Base-by-base conservation (phyloP, 257 asterid genomes). In the Verbascum thapsus region DNA sequence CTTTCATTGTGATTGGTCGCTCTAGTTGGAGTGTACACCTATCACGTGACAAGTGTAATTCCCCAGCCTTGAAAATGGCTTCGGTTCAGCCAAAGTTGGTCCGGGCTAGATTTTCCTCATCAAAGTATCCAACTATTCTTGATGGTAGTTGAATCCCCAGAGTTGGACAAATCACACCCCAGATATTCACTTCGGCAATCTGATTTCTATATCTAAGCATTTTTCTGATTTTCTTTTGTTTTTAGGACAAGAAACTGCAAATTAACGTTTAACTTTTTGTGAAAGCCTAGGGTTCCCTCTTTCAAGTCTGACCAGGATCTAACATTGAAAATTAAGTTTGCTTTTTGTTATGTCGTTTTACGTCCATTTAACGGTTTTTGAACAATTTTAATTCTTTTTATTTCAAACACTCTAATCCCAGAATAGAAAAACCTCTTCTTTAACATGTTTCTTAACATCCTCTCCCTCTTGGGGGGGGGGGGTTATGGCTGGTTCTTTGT, bases 241-340 rank as follows among this genome's bases (percentile, higher is more conserved):
- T 26, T 32, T 30, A 38, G 12, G 44, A 34, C 17, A 6, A 32
- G 47, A 53, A 58, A 41, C 19, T 48, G 11, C 47, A 38, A 58
- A 32, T 7, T 20, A 45, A 51, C 15, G 48, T 52, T 35, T 18
- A 10, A 7, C 53, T 18, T 37, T 34, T 6, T 47, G 54, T 17
- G 42, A 12, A 54, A 62, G 64, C 35, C 58, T 35, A 53, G 20
- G 42, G 12, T 63, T 54, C 61, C 38, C 52, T 22, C 48, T 54
- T 44, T 54, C 45, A 10, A 18, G 11, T 34, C 26, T 52, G n/a
- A 8, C 61, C 39, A n/a, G 3, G 15, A 42, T 26, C 66, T 22
- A n/a, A 41, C 22, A 23, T 41, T 20, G 44, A 22, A 48, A 68
- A 59, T 16, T 58, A 30, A 7, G 10, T 10, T 12, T 49, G 51